Percentiles rank a stretch among this genome's conserved stretches.
Evolutionary conservation across 805 yeast genomes (phyloP).

Genomic region (Schwanniomyces pseudopolymorphus): DNA sequence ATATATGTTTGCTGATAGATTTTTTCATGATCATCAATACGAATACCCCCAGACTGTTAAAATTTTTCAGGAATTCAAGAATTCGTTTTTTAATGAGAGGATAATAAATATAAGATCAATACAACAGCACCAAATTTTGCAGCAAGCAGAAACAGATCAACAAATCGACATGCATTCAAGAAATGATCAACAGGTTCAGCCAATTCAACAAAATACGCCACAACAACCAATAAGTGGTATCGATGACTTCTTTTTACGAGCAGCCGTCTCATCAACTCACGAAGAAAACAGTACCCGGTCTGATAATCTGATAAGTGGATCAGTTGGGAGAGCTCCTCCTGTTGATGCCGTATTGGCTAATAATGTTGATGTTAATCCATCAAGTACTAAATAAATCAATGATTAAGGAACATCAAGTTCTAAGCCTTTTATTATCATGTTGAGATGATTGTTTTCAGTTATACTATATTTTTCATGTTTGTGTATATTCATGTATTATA

Average conservation of each 20-base stretch:
- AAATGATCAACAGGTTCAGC: constrained; percentile 5
- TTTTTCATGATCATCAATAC: constrained; percentile 38
- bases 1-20: constrained; percentile 41
- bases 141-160: constrained; percentile 5
- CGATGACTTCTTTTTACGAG: constrained; percentile 25
- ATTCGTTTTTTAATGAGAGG: constrained; percentile 40
- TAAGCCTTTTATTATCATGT: neutral
- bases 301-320: constrained; percentile 4
- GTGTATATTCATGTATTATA: neutral
- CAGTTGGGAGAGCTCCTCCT: constrained; percentile 3
- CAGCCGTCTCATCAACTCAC: constrained; percentile 7
- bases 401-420: no score
- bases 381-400: neutral
- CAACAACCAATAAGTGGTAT: constrained; percentile 14
- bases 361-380: constrained; percentile 4
- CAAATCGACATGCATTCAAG: constrained; percentile 8
- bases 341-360: constrained; percentile 5
- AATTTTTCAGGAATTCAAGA: constrained; percentile 43
- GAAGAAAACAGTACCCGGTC: constrained; percentile 2
- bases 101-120: constrained; percentile 29
- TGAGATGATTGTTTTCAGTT: neutral
- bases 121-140: constrained; percentile 14
- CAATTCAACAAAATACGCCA: neutral
- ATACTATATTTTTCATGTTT: neutral
- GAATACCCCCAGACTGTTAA: constrained; percentile 45